phyloP scores from a whole-genome alignment of 352 stramenopile species.

The Phytopythium mirpurense region DNA sequence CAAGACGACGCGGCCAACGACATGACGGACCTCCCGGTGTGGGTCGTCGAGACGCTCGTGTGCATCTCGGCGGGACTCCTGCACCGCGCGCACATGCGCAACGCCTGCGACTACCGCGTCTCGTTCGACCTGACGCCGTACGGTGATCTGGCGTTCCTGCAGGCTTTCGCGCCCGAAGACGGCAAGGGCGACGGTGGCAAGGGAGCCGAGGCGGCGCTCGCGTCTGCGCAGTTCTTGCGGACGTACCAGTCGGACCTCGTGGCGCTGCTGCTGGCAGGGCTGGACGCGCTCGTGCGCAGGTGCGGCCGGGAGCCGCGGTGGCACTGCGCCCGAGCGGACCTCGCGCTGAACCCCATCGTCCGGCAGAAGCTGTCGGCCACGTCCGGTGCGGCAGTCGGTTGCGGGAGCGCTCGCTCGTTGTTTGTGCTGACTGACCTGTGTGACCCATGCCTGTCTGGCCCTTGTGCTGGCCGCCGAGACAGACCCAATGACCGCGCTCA shows the following conservation, averaged over 20 bases:
- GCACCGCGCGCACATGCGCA: slow-evolving; percentile 67
- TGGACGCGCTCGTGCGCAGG: slow-evolving; percentile 45
- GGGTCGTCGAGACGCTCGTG: slow-evolving; percentile 63
- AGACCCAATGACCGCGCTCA: slow-evolving; percentile 66
- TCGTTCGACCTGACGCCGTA: slow-evolving; percentile 81
- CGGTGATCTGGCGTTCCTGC: slow-evolving; percentile 66
- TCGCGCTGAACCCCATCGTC: slow-evolving; percentile 67
- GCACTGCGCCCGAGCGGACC: slow-evolving; percentile 67
- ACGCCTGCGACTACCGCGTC: slow-evolving; percentile 72
- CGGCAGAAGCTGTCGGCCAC: slow-evolving; percentile 57
- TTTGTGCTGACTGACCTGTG: too few species aligned
- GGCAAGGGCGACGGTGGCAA: slow-evolving; percentile 17
- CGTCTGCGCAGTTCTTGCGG: slow-evolving; percentile 50
- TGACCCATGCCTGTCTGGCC: too few species aligned
- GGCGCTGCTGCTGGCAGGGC: slow-evolving; percentile 37
- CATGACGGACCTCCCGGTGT: slow-evolving; percentile 53
- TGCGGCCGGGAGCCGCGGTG: slow-evolving; percentile 73
- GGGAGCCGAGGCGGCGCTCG: slow-evolving; percentile 16
- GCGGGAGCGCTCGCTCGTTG: not conserved
- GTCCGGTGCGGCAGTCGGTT: slow-evolving; percentile 29
- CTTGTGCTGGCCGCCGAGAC: not conserved
- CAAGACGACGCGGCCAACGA: slow-evolving; percentile 21
- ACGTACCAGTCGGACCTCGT: slow-evolving; percentile 54
- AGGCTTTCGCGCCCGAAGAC: slow-evolving; percentile 61
- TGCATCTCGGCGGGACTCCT: slow-evolving; percentile 61